A percentile compares a stretch with the other conserved stretches of the same genome.
Evolutionary conservation across 148 eudicot species (phyloP).

Genomic region (Amaranthus palmeri): DNA sequence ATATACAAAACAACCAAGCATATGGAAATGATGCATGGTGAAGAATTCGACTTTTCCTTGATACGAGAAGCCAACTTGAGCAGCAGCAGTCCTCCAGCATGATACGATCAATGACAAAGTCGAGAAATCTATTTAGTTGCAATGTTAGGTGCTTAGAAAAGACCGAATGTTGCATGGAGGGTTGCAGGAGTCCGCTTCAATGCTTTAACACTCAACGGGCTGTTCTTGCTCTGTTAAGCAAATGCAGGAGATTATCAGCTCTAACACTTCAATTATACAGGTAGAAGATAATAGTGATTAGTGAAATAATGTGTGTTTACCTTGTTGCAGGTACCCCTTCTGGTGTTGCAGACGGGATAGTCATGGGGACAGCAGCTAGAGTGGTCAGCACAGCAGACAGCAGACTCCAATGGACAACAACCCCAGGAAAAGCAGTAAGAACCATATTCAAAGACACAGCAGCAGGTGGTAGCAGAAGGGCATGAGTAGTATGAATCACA

Average conservation of each 20-base stretch:
- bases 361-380: slow-evolving; percentile 88
- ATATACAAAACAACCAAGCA: slow-evolving; percentile 24
- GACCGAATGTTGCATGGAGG: slow-evolving; percentile 3
- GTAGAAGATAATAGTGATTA: neutral
- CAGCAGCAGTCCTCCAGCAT: slow-evolving; percentile 3
- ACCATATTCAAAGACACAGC: slow-evolving; percentile 59
- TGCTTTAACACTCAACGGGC: slow-evolving; percentile 53
- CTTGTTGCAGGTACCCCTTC: slow-evolving; percentile 52
- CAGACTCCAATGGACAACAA: slow-evolving; percentile 71
- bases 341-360: slow-evolving; percentile 62
- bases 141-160: slow-evolving; percentile 19
- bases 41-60: slow-evolving; percentile 5
- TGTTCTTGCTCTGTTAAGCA: slow-evolving; percentile 57
- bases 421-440: slow-evolving; percentile 78
- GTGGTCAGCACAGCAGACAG: slow-evolving; percentile 76
- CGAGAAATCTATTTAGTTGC: neutral
- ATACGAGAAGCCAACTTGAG: neutral
- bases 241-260: slow-evolving; percentile 8
- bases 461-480: slow-evolving; percentile 60
- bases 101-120: neutral
- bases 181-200: slow-evolving; percentile 51
- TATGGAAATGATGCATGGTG: slow-evolving; percentile 17
- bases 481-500: slow-evolving; percentile 66
- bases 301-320: slow-evolving; percentile 24
- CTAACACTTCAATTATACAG: neutral